These are phyloP conservation scores for Ceratobasidium sp. DNA, from an alignment of 1,284 basidiomycete species.

Conservation along the genomic window DNA sequence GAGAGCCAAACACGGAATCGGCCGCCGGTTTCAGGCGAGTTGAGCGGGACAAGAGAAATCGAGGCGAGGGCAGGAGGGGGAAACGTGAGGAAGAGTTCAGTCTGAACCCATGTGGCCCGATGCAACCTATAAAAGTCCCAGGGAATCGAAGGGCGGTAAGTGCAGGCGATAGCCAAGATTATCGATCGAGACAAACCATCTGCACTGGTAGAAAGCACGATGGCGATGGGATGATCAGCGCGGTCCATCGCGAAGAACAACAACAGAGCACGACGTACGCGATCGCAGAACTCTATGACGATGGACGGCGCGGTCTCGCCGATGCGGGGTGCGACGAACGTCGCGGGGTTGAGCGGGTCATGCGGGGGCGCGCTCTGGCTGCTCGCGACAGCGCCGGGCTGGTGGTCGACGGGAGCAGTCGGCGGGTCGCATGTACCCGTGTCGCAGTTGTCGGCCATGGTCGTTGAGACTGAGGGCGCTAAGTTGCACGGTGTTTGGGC, in stretches of 20 bases:
- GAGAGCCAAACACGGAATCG: constrained; percentile 87
- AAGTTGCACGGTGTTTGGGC: constrained; percentile 6
- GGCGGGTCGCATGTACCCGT: constrained; percentile 17
- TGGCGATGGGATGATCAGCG: constrained; percentile 41
- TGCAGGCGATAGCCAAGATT: constrained; percentile 15
- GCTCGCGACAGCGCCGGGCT: not conserved
- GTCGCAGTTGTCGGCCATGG: constrained; percentile 41
- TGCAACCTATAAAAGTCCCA: constrained; percentile 69
- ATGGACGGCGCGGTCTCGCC: constrained; percentile 58
- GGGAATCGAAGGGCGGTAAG: not conserved
- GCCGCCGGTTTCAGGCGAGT: constrained; percentile 83
- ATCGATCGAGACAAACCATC: constrained; percentile 64
- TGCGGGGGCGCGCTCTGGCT: not conserved
- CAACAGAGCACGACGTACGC: constrained; percentile 63
- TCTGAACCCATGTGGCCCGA: constrained; percentile 87
- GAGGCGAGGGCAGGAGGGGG: constrained; percentile 74
- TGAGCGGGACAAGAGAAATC: constrained; percentile 79
- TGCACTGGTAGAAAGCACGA: constrained; percentile 62
- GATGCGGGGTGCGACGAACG: constrained; percentile 70
- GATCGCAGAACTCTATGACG: constrained; percentile 86
- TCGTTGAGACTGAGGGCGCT: not conserved
- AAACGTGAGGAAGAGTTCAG: constrained; percentile 89
- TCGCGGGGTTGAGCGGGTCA: constrained; percentile 61
- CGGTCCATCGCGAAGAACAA: not conserved
- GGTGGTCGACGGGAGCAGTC: constrained; percentile 28